Conservation (phyloP, 1,284 basidiomycete genomes). For the Ustilago crameri region DNA sequence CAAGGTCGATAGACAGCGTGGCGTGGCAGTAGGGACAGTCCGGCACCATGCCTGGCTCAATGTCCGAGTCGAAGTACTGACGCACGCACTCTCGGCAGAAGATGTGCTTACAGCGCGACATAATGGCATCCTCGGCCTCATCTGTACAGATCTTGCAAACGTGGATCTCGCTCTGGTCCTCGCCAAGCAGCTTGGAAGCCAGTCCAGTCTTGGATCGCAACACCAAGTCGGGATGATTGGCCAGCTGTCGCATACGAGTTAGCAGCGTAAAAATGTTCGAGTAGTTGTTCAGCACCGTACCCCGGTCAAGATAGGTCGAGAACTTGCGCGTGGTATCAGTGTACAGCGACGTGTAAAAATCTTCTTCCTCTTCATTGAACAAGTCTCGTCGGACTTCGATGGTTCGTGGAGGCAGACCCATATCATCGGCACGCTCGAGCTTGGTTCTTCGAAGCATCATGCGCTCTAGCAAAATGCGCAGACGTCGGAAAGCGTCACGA, state of each 20-base stretch:
- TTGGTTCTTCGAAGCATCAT: conserved; percentile 87
- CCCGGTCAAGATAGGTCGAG: conserved; percentile 86
- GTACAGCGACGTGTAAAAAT: conserved; percentile 91
- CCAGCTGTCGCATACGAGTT: conserved; percentile 68
- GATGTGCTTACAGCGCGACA: conserved; percentile 83
- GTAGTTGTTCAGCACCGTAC: conserved; percentile 76
- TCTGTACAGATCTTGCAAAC: conserved; percentile 94
- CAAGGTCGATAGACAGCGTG: conserved; percentile 91
- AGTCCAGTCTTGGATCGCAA: conserved; percentile 80
- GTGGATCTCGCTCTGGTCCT: conserved; percentile 63
- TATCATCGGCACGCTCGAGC: conserved; percentile 94
- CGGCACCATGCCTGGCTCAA: conserved; percentile 74
- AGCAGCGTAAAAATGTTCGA: conserved; percentile 70
- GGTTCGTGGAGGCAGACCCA: conserved; percentile 93
- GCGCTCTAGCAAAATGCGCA: conserved; percentile 80
- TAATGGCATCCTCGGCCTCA: conserved; percentile 93
- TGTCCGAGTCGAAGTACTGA: conserved; percentile 83
- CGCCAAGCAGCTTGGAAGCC: conserved; percentile 56
- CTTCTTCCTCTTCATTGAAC: conserved; percentile 96
- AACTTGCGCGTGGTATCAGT: conserved; percentile 93
- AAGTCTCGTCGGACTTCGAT: conserved; percentile 89
- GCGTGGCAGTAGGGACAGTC: conserved; percentile 95
- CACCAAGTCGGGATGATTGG: conserved; percentile 83
- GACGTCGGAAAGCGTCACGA: conserved; percentile 58
- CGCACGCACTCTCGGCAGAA: conserved; percentile 92